Base-by-base conservation (phyloP, 106 monocot species). In the Dioscorea alata region DNA sequence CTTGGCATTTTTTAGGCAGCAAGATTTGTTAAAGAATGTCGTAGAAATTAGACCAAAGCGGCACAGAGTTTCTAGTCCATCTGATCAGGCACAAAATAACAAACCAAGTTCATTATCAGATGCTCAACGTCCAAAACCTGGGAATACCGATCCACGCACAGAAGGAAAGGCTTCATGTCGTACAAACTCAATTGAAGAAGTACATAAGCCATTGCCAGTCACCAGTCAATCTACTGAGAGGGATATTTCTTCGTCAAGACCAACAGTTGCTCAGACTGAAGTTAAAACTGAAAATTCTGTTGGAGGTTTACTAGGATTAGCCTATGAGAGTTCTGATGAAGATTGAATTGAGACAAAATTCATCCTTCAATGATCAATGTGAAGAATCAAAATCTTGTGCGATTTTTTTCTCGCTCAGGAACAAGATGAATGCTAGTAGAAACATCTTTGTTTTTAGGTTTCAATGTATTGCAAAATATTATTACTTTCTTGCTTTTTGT, bases 11-110 rank as follows among this genome's bases (percentile, higher is more conserved):
- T 49, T 19, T 71, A 97, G 97, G 83, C 97, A 97, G 65, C 97
- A 92, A 69, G 97, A 92, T 79, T 75, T 97, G 18, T 73, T 97
- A 66, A 96, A 80, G 84, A 96, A 91, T 42, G 77, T 96, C 58
- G 73, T 97, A 57, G 92, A 87, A 74, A 86, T 97, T 61, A 92
- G 76, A 70, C 97, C 89, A 19, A 97, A 97, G 62, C 59, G 79
- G 19, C 75, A 70, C 4, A 84, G 77, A 67, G 72, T 79, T 22
- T 70, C 72, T 20, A 84, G 76, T 33, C 77, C 83, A 60, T 80
- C 72, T 8, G 70, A 80, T 73, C 32, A 1, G 20, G 35, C 14
- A 23, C 69, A 74, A 52, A 31, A 48, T 16, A 56, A 28, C 13
- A 8, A 33, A 60, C 51, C 63, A 16, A 72, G 49, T 23, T 23